Base-by-base conservation (phyloP, 192 early-diverging fungal genomes). In the Entophlyctis luteolus region DNA sequence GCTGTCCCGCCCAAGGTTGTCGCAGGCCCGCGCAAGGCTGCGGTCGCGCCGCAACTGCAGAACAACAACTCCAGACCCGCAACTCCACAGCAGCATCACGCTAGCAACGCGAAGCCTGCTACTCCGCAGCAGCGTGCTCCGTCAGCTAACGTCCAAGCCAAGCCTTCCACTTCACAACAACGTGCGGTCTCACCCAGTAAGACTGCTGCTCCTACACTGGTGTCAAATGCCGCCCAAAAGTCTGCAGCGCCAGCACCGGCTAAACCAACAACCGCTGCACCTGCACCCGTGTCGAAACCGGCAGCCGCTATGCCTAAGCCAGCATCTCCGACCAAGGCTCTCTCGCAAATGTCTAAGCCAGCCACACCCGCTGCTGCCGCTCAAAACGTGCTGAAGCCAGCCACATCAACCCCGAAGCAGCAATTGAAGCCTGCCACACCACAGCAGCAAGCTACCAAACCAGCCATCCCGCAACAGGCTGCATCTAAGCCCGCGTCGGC, bases 401-500 rank as follows among this genome's bases (percentile, higher is more conserved):
- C 55, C 5, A 56, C 55, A 29, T 39, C 58, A 12, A 25, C 60
- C 47, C 47, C 22, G 6, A 25, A 29, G 52, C n/a, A 29, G 22
- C 12, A 8, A 3, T 38, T 48, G 49, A 54, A 52, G 50, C 62
- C 62, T 14, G 2, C 62, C 10, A 65, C 55, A 12, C 55, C 55
- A 33, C 28, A 25, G 23, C 16, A 10, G 33, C 4, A 56, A 34
- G 62, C 48, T 29, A 33, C 62, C 25, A 57, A 57, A 23, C 33
- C 55, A 36, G 55, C 55, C 4, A 2, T 36, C 16, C 55, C 32
- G 1, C 18, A 18, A 12, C 32, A 57, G 33, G 55, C 55, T 35
- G 27, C 55, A 12, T 57, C 55, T 36, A 57, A 57, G 55, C 58
- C 58, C 47, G 29, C 45, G 31, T 49, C 60, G 12, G 47, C 60